phyloP scores from a whole-genome alignment of 2,329 filamentous ascomycete species.

The Lecanicillium sp. region DNA sequence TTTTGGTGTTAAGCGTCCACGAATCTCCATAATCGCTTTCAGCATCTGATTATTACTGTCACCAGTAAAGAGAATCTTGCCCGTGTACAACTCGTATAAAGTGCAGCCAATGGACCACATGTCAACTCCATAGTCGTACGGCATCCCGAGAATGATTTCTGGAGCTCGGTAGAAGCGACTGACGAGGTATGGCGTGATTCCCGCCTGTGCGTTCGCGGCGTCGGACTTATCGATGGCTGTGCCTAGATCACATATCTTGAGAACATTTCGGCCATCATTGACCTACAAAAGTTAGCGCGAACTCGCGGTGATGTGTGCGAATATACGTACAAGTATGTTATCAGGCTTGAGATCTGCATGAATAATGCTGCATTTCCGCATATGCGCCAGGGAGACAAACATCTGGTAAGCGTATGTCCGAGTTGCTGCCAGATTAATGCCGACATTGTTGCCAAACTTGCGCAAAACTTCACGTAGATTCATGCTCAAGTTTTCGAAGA shows the following conservation, averaged over 20 bases:
- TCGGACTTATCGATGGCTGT: constrained; percentile 91
- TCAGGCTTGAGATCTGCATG: constrained; percentile 97
- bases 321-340: constrained; percentile 68
- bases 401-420: constrained; percentile 89
- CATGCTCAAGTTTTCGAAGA: constrained; percentile 89
- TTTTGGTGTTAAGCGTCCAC: constrained; percentile 85
- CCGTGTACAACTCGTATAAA: constrained; percentile 92
- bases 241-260: constrained; percentile 94
- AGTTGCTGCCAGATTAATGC: constrained; percentile 82
- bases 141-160: constrained; percentile 94
- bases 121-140: constrained; percentile 88
- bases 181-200: constrained; percentile 90
- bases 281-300: constrained; percentile 37
- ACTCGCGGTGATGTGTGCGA: too few species aligned
- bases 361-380: constrained; percentile 87
- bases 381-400: constrained; percentile 77
- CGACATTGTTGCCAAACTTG: constrained; percentile 90
- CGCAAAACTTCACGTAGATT: constrained; percentile 91
- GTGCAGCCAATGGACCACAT: constrained; percentile 98
- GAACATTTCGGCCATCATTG: constrained; percentile 70
- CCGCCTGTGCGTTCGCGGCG: constrained; percentile 59
- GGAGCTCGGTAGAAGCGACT: constrained; percentile 96
- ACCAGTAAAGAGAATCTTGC: constrained; percentile 93
- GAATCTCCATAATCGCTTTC: constrained; percentile 88
- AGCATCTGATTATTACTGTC: constrained; percentile 98